A percentile compares a stretch with the other conserved stretches of the same genome.
Conservation (phyloP, 768 basidiomycete genomes). For the Mycena amicta region DNA sequence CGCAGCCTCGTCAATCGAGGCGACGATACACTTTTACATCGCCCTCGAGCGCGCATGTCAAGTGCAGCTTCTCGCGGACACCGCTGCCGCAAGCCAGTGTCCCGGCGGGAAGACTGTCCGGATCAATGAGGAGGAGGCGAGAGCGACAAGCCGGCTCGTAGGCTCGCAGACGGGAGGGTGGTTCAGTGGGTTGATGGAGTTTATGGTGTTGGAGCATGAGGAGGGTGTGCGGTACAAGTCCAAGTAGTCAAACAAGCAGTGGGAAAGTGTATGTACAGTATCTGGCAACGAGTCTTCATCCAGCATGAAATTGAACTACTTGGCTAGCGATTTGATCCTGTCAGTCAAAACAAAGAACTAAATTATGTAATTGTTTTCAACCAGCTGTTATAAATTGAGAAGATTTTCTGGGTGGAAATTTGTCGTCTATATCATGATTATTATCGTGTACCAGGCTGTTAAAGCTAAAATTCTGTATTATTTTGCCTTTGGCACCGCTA, state of each 20-base stretch:
- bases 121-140: conserved; percentile 32
- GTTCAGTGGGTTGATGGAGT: conserved; percentile 42
- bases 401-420: too few relatives aligned
- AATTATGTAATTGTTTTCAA: too few relatives aligned
- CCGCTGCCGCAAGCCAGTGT: conserved; percentile 34
- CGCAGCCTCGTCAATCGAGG: conserved; percentile 44
- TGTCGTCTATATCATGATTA: too few relatives aligned
- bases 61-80: conserved; percentile 47
- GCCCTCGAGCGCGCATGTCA: conserved; percentile 49
- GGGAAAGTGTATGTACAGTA: too few relatives aligned
- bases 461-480: too few relatives aligned
- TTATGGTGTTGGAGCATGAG: conserved; percentile 37
- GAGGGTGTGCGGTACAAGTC: conserved; percentile 30
- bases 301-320: too few relatives aligned
- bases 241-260: background rate
- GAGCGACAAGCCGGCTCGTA: conserved; percentile 25
- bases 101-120: conserved; percentile 26
- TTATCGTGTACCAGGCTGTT: too few relatives aligned
- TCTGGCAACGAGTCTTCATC: too few relatives aligned
- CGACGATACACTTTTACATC: conserved; percentile 44
- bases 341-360: too few relatives aligned
- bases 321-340: too few relatives aligned
- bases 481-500: too few relatives aligned
- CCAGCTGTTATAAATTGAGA: too few relatives aligned
- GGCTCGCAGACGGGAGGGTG: conserved; percentile 35